Evolutionary conservation across 495 filamentous ascomycete genomes (phyloP), one percentile per base, ranked within the genome.

Genomic region (Bombardia bombarda): DNA sequence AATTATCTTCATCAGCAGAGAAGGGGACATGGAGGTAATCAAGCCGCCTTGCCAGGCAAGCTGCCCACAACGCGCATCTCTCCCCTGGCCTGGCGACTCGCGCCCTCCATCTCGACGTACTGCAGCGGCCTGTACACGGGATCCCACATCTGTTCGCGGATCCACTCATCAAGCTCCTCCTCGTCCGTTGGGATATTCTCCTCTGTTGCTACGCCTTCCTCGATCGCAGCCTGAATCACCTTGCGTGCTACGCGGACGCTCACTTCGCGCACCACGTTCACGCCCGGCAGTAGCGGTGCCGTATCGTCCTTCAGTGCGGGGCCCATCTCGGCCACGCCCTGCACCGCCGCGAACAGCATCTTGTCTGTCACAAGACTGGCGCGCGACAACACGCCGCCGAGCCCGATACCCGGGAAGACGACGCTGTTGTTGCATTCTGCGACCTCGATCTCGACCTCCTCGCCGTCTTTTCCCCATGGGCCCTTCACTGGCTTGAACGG

Each of bases 381-480:
- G 13, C 81, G 76, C 10, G 68, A 79, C 8, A 94, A 74, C 14
- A 95, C 78, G 8, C 74, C 75, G 12, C 87, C 88, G 2, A 94
- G 78, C 0, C 87, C 88, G 43, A 95, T 89, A 0, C 84, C 87
- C 0, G 87, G 86, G 65, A 92, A 94, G 19, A 79, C 79, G n/a
- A 82, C 84, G 4, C 82, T 84, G 62, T 94, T 94, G 65, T 95
- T 95, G 69, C 88, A 94, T 57, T 93, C 89, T 19, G 86, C 86
- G 7, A 93, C 70, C 28, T 87, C 78, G 38, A 73, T 56, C 42
- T 57, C 53, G 25, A 82, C 73, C 41, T 78, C 73, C 22, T 63
- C 56, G 1, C 84, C 86, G 14, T 78, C 66, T 0, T 35, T 3
- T 7, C 68, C 68, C 69, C 69, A 73, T 2, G 65, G 68, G 7